phyloP scores from a whole-genome alignment of 345 rosid species.

The Garcia nutans region DNA sequence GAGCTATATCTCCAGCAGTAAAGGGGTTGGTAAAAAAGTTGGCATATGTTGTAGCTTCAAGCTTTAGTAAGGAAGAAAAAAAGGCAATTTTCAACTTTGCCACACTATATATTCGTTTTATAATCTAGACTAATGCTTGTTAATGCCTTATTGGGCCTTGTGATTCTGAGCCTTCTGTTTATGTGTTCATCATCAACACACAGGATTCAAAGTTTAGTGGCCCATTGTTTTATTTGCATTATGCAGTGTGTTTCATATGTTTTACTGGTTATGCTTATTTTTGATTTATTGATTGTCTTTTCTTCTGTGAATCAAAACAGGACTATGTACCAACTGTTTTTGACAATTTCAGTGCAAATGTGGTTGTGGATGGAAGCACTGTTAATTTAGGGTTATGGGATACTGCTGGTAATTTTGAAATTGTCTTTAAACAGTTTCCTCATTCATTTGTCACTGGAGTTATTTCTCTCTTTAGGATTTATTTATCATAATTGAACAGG shows the following conservation, averaged over 20 bases:
- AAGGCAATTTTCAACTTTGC: neutral
- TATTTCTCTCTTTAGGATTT: constrained; percentile 1
- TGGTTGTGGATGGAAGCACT: constrained; percentile 81
- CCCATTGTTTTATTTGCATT: neutral
- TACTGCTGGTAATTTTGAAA: constrained; percentile 68
- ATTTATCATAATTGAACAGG: constrained; percentile 41
- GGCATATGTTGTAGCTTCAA: neutral
- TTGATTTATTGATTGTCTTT: constrained; percentile 4
- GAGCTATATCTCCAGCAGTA: neutral
- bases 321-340: constrained; percentile 93
- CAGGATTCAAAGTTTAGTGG: neutral
- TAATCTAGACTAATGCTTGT: neutral
- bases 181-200: neutral
- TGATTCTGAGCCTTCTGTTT: neutral
- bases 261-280: neutral
- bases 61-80: neutral
- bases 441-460: neutral
- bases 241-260: neutral
- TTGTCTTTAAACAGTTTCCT: neutral
- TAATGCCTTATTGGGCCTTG: neutral
- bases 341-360: constrained; percentile 97
- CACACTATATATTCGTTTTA: neutral
- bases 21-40: neutral
- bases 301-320: constrained; percentile 42
- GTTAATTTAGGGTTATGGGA: constrained; percentile 97